phyloP scores from a whole-genome alignment of 2,329 filamentous ascomycete genomes.

The Fusarium sp. region DNA sequence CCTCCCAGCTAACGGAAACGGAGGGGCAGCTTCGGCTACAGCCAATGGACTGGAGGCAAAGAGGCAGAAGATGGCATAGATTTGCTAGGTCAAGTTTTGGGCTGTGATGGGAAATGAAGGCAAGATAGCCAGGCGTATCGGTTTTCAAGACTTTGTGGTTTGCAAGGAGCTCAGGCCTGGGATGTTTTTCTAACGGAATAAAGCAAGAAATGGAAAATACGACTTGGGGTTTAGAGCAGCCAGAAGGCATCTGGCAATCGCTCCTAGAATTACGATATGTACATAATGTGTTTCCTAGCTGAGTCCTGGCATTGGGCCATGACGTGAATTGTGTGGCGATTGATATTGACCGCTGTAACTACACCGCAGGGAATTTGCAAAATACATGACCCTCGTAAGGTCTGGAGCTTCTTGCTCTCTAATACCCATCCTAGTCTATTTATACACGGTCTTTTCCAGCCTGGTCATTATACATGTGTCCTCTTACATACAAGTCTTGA shows the following conservation, averaged over 20 bases:
- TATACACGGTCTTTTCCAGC: conserved; percentile 17
- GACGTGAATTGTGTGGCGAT: neutral
- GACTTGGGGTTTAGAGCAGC: conserved; percentile 15
- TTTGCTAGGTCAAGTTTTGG: conserved; percentile 6
- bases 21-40: conserved; percentile 31
- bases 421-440: conserved; percentile 14
- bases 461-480: conserved; percentile 5
- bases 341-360: neutral
- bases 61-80: conserved; percentile 60
- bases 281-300: neutral
- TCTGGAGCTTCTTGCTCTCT: neutral
- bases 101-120: conserved; percentile 6
- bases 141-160: conserved; percentile 19
- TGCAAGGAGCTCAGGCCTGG: conserved; percentile 39
- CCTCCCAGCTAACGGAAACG: conserved; percentile 58
- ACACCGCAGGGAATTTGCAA: neutral
- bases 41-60: conserved; percentile 59
- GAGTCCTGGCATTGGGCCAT: neutral
- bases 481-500: neutral
- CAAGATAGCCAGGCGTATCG: conserved; percentile 34
- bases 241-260: conserved; percentile 2
- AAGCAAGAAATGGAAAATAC: conserved; percentile 12
- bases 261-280: conserved; percentile 12
- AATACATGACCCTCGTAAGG: neutral
- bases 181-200: conserved; percentile 23